Evolutionary conservation across 148 eudicot species (phyloP).

Genomic region (Pharnaceum exiguum): DNA sequence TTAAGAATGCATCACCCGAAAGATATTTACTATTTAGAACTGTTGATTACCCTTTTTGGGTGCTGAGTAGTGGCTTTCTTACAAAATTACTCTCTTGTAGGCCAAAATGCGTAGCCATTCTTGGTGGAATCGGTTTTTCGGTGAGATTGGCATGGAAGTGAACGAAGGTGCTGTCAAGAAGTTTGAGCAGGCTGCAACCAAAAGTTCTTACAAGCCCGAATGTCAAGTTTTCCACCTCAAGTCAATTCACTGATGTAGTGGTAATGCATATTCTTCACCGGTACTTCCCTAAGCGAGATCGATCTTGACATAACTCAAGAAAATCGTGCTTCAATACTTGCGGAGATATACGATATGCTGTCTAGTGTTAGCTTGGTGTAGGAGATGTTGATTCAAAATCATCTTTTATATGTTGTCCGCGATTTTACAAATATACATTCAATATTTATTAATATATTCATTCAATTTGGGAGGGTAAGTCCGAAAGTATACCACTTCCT

Average conservation of each 20-base stretch:
- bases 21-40: too few relatives aligned
- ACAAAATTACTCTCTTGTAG: constrained; percentile 36
- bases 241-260: constrained; percentile 36
- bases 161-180: constrained; percentile 79
- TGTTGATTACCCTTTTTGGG: too few relatives aligned
- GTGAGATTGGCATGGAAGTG: constrained; percentile 71
- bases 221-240: constrained; percentile 96
- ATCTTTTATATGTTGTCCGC: constrained; percentile 4
- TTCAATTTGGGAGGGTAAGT: too few relatives aligned
- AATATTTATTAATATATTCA: constrained; percentile 14
- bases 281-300: constrained; percentile 4
- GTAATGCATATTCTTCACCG: neutral
- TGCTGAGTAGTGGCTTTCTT: neutral
- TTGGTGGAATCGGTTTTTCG: constrained; percentile 83
- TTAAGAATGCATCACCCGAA: too few relatives aligned
- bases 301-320: constrained; percentile 10
- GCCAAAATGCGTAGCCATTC: constrained; percentile 85
- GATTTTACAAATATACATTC: constrained; percentile 8
- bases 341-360: constrained; percentile 16
- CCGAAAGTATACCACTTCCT: too few relatives aligned
- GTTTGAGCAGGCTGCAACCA: constrained; percentile 77
- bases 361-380: constrained; percentile 29
- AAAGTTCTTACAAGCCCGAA: constrained; percentile 47
- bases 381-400: constrained; percentile 16
- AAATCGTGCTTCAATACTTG: constrained; percentile 16